phyloP scores from a whole-genome alignment of 805 yeast species.

The Yarrowia sp. region DNA sequence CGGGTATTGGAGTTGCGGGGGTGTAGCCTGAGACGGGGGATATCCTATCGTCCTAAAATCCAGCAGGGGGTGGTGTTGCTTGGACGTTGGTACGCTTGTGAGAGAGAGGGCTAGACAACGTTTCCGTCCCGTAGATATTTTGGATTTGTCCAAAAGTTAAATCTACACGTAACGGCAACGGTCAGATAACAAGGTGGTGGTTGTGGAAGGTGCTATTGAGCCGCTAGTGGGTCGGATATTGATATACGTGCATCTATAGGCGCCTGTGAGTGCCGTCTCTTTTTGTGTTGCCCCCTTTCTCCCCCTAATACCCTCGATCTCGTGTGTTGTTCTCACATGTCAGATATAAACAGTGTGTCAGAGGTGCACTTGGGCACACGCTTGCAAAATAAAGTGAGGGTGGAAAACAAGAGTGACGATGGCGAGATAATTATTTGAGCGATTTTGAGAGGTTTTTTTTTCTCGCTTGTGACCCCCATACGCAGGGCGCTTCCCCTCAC shows the following conservation, averaged over 20 bases:
- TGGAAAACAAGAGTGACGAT: not conserved
- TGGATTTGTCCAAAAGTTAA: conserved; percentile 10
- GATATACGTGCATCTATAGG: too few relatives aligned
- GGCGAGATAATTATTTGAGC: conserved; percentile 1
- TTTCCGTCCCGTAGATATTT: conserved; percentile 8
- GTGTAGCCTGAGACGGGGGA: not conserved
- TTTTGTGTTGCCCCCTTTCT: too few relatives aligned
- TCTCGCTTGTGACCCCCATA: not conserved
- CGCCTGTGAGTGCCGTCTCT: too few relatives aligned
- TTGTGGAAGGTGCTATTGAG: not conserved
- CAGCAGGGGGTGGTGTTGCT: conserved; percentile 5
- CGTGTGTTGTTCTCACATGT: not conserved
- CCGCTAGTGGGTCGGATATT: too few relatives aligned
- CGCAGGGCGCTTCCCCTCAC: conserved; percentile 21
- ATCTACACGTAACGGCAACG: conserved; percentile 15
- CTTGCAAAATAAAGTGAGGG: not conserved
- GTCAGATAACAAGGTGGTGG: not conserved
- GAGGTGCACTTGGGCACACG: not conserved
- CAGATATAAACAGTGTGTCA: not conserved
- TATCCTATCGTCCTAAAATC: not conserved
- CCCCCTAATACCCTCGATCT: too few relatives aligned
- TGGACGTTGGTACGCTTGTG: not conserved
- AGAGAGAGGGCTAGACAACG: conserved; percentile 9
- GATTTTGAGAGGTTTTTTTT: conserved; percentile 3
- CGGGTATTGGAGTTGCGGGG: not conserved